These are phyloP conservation scores for Penicillium lagena DNA, from an alignment of 495 filamentous ascomycete species.

Conservation along the genomic window DNA sequence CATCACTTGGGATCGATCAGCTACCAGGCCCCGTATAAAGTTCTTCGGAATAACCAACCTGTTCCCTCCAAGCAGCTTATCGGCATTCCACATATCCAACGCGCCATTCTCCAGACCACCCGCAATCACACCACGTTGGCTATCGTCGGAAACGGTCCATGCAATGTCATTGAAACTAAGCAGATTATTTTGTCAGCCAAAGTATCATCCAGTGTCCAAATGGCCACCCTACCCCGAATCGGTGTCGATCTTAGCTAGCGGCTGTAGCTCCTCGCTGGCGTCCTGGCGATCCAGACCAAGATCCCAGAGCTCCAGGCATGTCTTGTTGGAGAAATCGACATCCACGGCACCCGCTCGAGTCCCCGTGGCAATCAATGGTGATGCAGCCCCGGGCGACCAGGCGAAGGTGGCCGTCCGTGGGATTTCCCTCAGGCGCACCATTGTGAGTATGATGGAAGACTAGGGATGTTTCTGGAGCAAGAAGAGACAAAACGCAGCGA, in stretches of 20 bases:
- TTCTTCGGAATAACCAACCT: conserved; percentile 31
- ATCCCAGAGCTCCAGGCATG: conserved; percentile 95
- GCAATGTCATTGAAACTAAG: conserved; percentile 92
- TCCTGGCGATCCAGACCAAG: conserved; percentile 68
- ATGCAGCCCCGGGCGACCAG: conserved; percentile 75
- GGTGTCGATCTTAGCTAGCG: conserved; percentile 72
- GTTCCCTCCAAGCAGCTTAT: conserved; percentile 66
- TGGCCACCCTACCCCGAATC: conserved; percentile 70
- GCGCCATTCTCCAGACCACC: conserved; percentile 94
- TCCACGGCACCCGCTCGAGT: conserved; percentile 92
- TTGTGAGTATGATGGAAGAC: conserved; percentile 41
- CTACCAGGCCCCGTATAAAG: conserved; percentile 1
- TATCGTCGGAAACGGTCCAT: conserved; percentile 76
- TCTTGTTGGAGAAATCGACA: conserved; percentile 96
- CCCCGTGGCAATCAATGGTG: conserved; percentile 86
- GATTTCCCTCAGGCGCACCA: conserved; percentile 94
- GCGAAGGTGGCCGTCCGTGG: conserved; percentile 94
- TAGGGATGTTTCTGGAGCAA: conserved; percentile 8
- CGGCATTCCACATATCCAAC: conserved; percentile 92
- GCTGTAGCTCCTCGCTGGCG: conserved; percentile 75
- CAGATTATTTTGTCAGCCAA: conserved; percentile 4
- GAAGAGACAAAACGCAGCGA: conserved; percentile 10
- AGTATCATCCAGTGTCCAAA: not conserved
- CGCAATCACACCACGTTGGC: conserved; percentile 80
- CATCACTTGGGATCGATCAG: conserved; percentile 50